Conservation (phyloP, 768 basidiomycete genomes). For the Clitopilus hobsonii region DNA sequence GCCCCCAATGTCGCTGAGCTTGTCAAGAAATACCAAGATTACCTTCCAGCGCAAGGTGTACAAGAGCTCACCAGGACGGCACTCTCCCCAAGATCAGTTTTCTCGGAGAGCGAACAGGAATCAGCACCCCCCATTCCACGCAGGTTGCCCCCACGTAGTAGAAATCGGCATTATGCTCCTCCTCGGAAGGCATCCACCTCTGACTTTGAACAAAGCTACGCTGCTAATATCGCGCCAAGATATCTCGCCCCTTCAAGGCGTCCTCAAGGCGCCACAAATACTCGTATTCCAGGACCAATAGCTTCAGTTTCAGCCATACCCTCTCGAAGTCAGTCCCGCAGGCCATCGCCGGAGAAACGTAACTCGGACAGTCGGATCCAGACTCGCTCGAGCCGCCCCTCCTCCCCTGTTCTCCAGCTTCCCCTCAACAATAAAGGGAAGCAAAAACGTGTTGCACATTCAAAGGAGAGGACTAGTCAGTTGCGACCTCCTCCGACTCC, state of each 20-base stretch:
- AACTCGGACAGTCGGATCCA: constrained; percentile 31
- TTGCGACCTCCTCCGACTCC: constrained; percentile 40
- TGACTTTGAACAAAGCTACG: constrained; percentile 89
- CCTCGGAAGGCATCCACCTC: constrained; percentile 61
- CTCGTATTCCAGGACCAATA: constrained; percentile 53
- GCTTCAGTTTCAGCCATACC: background rate
- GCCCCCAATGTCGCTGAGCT: constrained; percentile 79
- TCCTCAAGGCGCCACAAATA: constrained; percentile 29
- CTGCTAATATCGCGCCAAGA: constrained; percentile 84
- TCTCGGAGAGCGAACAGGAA: constrained; percentile 84
- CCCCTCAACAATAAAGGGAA: constrained; percentile 28
- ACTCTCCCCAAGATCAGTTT: constrained; percentile 48
- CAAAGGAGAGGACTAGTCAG: constrained; percentile 33
- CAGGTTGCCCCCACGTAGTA: constrained; percentile 39
- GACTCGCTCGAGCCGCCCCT: constrained; percentile 36
- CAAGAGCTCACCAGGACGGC: constrained; percentile 72
- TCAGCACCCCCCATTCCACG: constrained; percentile 32
- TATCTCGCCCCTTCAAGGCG: constrained; percentile 58
- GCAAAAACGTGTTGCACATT: constrained; percentile 29
- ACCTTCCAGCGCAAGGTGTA: constrained; percentile 66
- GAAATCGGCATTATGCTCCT: constrained; percentile 45
- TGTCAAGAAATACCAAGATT: constrained; percentile 78
- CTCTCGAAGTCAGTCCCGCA: constrained; percentile 45
- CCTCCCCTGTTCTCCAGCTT: constrained; percentile 35
- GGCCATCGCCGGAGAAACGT: constrained; percentile 73